Conservation (phyloP, 2,329 filamentous ascomycete genomes). For the Coniochaeta ligniaria region DNA sequence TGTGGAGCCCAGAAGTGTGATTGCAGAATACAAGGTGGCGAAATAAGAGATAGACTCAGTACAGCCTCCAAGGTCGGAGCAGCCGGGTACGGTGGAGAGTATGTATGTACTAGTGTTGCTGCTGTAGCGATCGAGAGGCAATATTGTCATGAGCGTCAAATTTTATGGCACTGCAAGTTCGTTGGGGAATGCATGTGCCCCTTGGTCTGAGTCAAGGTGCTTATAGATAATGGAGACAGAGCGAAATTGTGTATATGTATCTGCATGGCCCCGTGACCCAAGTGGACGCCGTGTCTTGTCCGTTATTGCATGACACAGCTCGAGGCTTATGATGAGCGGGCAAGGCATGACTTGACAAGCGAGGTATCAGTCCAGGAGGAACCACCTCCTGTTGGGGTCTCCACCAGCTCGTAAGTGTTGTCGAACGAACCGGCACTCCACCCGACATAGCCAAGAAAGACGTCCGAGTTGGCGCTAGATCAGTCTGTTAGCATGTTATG, state of each 20-base stretch:
- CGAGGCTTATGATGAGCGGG: background rate
- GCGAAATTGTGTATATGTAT: background rate
- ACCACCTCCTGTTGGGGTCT: slow-evolving; percentile 25
- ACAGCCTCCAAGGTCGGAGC: too few relatives aligned
- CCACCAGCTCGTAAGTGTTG: slow-evolving; percentile 29
- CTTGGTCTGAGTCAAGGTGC: too few relatives aligned
- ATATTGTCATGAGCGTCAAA: too few relatives aligned
- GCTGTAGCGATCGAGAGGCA: too few relatives aligned
- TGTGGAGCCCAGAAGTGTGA: slow-evolving; percentile 44
- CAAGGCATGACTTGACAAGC: background rate
- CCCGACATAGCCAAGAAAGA: slow-evolving; percentile 35
- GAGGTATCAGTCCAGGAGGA: background rate
- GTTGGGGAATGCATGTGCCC: too few relatives aligned
- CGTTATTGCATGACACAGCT: background rate
- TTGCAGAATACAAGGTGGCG: slow-evolving; percentile 32
- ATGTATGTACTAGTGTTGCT: too few relatives aligned
- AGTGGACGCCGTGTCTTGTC: background rate
- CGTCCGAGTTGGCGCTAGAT: slow-evolving; percentile 31
- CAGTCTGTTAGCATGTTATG: background rate
- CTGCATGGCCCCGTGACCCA: background rate
- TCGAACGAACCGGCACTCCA: slow-evolving; percentile 40
- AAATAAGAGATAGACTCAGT: too few relatives aligned
- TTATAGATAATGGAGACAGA: background rate
- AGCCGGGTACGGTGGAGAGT: too few relatives aligned
- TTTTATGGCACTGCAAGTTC: too few relatives aligned